Base-by-base conservation (phyloP, 768 basidiomycete species). In the Rhizopogon roseolus region DNA sequence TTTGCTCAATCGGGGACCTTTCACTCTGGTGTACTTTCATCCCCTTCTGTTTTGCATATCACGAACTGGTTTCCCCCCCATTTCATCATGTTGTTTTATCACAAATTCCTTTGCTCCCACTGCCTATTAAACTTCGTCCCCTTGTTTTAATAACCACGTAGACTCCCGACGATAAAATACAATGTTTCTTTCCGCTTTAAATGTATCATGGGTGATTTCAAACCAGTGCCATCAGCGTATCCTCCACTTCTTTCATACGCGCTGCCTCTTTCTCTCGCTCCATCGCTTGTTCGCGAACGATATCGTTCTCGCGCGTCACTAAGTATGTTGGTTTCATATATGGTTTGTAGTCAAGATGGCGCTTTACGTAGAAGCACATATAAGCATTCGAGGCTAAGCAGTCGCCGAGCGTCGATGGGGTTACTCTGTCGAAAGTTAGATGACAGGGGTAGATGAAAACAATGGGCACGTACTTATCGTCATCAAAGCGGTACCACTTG, bases 361-460 rank as follows among this genome's bases (percentile, higher is more conserved):
- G 83, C 68, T 95, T 95, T 56, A 93, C 90, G 65, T 96, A 97
- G 73, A 95, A 94, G 57, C 92, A 91, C 93, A 96, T 95, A 68
- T 96, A 96, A 5, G 91, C 87, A 46, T 82, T 78, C 17, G 92
- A 91, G 46, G 68, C 73, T 40, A 94, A 76, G 52, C 87, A 88
- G 1, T 79, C 78, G 7, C 79, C 76, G 19, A 94, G 76, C 25
- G 76, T 86, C 10, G 92, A 82, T 19, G 77, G 79, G 0, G 84
- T 84, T 9, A 95, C 91, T 69, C 87, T 88, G 62, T 22, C 44
- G 37, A 50, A 41, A 48, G 14, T 53, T 44, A 52, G 53, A 52
- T 50, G 41, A 36, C 38, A 52, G 27, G 22, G 49, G 49, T 41
- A 49, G 25, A 53, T 49, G 46, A 50, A 41, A 39, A 36, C 52